Evolutionary conservation across 495 filamentous ascomycete genomes (phyloP), one percentile per base, ranked within the genome.

Genomic region (Talaromyces adpressus): DNA sequence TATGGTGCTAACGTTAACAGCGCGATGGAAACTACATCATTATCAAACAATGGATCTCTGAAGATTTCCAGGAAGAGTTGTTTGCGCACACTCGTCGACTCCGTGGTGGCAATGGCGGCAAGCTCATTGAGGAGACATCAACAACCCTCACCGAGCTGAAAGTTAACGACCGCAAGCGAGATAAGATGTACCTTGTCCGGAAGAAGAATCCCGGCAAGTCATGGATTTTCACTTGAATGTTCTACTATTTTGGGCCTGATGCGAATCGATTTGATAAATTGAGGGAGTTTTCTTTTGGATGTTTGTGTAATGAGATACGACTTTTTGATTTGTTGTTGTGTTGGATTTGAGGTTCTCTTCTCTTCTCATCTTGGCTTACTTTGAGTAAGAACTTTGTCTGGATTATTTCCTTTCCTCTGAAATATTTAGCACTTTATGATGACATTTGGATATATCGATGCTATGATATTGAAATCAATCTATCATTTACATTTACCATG

Each of bases 1-100:
- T n/a, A n/a, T n/a, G n/a, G n/a, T n/a, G n/a, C n/a, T 63, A 27
- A 63, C 39, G 11, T 23, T 1, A 36, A n/a, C 53, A 75, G 71
- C 68, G 82, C 76, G 88, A 93, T 65, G 79, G 82, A 57, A 85
- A 89, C 60, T 92, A 85, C 65, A 80, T 93, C 61, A 73, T 93
- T 62, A 91, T 93, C 79, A 90, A 90, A 72, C 79, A 84, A 61
- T 91, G 85, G 85, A 85, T 93, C 64, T 79, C 81, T 47, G 86
- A 91, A 71, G 81, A 85, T 64, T 83, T 91, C 68, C 90, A 91
- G 67, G 82, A 89, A 53, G 73, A 86, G 57, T 84, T 93, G 57
- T 93, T 90, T 77, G 76, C 82, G 12, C 89, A 93, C 77, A 90
- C 89, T 9, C 77, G 81, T 62, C 77, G 83, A 57, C 65, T 90